A percentile compares a stretch with the other conserved stretches of the same genome.
Evolutionary conservation across 1,284 basidiomycete species (phyloP).

Genomic region (Inonotus obliquus): DNA sequence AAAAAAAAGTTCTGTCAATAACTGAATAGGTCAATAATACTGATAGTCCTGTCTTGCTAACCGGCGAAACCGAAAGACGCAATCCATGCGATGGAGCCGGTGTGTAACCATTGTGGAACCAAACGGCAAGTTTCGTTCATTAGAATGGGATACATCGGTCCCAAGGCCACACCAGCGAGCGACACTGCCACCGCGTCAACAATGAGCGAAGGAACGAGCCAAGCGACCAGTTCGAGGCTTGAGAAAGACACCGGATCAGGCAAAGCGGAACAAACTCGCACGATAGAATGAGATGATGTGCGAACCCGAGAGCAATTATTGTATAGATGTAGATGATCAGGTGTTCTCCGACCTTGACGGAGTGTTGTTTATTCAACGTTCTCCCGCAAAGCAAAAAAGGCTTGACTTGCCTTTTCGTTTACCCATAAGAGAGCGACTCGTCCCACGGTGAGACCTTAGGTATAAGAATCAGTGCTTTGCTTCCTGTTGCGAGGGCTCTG

Average conservation of each 20-base stretch:
- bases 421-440: constrained; percentile 44
- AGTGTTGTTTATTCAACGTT: neutral
- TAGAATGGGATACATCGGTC: constrained; percentile 52
- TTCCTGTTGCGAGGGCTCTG: neutral
- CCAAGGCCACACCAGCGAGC: constrained; percentile 48
- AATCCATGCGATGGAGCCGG: constrained; percentile 53
- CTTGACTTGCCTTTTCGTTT: constrained; percentile 39
- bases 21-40: no score
- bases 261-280: neutral
- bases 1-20: constrained; percentile 30
- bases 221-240: constrained; percentile 51
- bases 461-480: neutral
- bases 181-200: constrained; percentile 48
- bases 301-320: constrained; percentile 34
- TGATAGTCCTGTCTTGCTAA: neutral
- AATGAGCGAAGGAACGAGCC: constrained; percentile 53
- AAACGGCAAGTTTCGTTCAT: constrained; percentile 45
- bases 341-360: constrained; percentile 37
- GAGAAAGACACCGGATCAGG: neutral
- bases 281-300: constrained; percentile 4
- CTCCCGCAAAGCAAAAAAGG: neutral
- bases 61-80: constrained; percentile 22
- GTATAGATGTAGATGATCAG: constrained; percentile 36
- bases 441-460: constrained; percentile 39
- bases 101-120: constrained; percentile 47